Evolutionary conservation across 257 asterid genomes (phyloP), one percentile per base, ranked within the genome.

Genomic region (Avicennia marina): DNA sequence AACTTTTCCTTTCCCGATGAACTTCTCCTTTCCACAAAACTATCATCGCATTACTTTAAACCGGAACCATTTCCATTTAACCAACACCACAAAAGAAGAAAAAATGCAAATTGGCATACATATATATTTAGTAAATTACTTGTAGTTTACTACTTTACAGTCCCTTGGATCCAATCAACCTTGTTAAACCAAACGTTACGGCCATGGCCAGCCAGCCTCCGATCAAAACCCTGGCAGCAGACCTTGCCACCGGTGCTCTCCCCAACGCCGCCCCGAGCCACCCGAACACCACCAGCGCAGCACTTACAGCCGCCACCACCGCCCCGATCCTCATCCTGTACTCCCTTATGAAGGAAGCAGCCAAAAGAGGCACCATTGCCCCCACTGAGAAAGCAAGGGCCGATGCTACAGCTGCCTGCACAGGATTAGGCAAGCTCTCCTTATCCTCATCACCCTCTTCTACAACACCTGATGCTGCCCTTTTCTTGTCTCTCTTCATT

Each of bases 161-260:
- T 0, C 84, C 84, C 16, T 71, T 73, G 0, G 86, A 71, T 24
- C 87, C 94, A 53, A 87, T 82, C 74, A 87, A 65, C 73, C 85
- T 87, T 7, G 95, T 87, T 51, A 87, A 78, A 10, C 95, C 96
- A 58, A 71, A 87, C 0, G 96, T 87, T 6, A 87, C 56, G 6
- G 84, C 86, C 96, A 88, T 88, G 29, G 96, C 96, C 41, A 85
- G 43, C 96, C 94, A 88, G 60, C 96, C 96, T 22, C 96, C 96
- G 34, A 85, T 11, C 62, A 88, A 63, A 48, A 88, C 95, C 72
- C 96, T 85, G 2, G 56, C 64, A 1, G 78, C 67, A 11, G 95
- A 79, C 62, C 71, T 64, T 18, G 64, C 67, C 59, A 52, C 79
- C 27, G 95, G 83, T 26, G 88, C 84, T 53, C 73, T 52, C 24